phyloP scores from a whole-genome alignment of 345 rosid genomes.

The Corchorus capsularis region DNA sequence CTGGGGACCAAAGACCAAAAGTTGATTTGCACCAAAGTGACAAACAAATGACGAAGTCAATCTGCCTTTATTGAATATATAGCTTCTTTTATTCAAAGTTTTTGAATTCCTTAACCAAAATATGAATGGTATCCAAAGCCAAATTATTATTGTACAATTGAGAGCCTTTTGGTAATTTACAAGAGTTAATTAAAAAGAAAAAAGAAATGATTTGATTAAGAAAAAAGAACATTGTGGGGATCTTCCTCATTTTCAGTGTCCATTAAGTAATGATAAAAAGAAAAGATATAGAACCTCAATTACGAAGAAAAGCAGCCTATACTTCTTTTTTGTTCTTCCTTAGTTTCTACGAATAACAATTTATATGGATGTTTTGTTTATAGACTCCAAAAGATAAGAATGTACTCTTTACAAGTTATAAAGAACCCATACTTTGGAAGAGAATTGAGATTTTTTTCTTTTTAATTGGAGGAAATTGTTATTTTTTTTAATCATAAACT shows the following conservation, averaged over 20 bases:
- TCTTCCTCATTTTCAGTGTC: constrained; percentile 14
- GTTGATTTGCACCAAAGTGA: background rate
- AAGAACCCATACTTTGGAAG: no score
- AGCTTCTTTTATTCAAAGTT: background rate
- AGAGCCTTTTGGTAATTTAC: background rate
- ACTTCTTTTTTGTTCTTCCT: no score
- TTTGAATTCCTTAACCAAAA: background rate
- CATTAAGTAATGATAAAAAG: background rate
- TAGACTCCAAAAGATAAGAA: no score
- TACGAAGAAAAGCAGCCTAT: no score
- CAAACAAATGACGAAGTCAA: background rate
- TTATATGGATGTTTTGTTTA: no score
- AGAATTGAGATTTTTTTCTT: no score
- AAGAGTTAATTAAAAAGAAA: background rate
- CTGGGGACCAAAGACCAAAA: background rate
- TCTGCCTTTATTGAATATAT: background rate
- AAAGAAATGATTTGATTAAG: constrained; percentile 6
- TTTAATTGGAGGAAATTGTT: no score
- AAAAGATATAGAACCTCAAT: no score
- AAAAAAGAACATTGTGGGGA: background rate
- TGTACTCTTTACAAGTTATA: no score
- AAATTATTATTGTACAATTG: background rate
- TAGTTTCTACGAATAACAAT: no score
- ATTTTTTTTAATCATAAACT: no score
- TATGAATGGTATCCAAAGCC: background rate